Percentiles rank a stretch among this genome's conserved stretches.
These are phyloP conservation scores for Cercophora newfieldiana DNA, from an alignment of 495 filamentous ascomycete genomes.

Conservation along the genomic window DNA sequence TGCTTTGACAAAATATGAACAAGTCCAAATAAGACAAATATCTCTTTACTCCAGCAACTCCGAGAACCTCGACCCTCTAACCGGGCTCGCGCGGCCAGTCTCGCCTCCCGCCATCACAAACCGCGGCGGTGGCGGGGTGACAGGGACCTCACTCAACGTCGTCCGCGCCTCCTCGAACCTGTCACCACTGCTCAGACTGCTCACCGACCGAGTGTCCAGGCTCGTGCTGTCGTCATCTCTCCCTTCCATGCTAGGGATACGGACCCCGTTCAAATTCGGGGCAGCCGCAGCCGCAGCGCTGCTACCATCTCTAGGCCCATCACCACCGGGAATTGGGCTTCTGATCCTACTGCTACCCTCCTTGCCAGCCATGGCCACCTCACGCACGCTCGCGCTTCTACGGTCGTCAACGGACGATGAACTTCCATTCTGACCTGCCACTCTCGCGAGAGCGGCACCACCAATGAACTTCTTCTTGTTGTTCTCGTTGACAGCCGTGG, in stretches of 20 bases:
- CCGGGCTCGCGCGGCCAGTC: slow-evolving; percentile 41
- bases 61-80: slow-evolving; percentile 34
- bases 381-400: slow-evolving; percentile 42
- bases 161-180: slow-evolving; percentile 28
- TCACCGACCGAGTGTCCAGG: slow-evolving; percentile 12
- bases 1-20: neutral
- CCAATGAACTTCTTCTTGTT: slow-evolving; percentile 46
- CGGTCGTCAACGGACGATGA: slow-evolving; percentile 34
- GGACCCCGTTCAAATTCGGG: neutral
- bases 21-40: neutral
- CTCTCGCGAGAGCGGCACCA: slow-evolving; percentile 43
- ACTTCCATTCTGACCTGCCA: slow-evolving; percentile 35
- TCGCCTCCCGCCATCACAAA: slow-evolving; percentile 5
- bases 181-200: slow-evolving; percentile 24
- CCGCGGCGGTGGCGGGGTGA: slow-evolving; percentile 18
- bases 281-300: neutral
- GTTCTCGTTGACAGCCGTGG: neutral
- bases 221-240: neutral
- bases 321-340: neutral
- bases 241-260: neutral
- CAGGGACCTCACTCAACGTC: slow-evolving; percentile 15
- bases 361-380: slow-evolving; percentile 53
- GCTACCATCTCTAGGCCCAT: slow-evolving; percentile 22
- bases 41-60: slow-evolving; percentile 8
- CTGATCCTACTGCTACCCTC: neutral